Base-by-base conservation (phyloP, 2,329 filamentous ascomycete species). In the Drechmeria coniospora region DNA sequence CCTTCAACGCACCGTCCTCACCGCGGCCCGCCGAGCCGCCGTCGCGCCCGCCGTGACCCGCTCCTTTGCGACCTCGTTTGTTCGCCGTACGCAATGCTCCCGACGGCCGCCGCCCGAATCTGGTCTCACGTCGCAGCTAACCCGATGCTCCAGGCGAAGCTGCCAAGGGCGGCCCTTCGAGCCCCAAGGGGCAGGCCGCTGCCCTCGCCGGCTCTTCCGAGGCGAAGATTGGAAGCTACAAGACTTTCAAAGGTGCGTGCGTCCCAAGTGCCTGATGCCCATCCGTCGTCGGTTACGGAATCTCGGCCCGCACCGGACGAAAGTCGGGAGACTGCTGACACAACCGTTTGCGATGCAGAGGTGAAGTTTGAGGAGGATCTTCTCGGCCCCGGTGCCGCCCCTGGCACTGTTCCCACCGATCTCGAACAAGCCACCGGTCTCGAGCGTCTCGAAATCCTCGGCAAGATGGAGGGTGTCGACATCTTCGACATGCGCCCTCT, bases 401-500 rank as follows among this genome's bases (percentile, higher is more conserved):
- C 74, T 39, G 87, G 90, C 52, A 80, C 79, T 54, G 66, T 98
- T 42, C 83, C 90, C 42, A 92, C 82, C 61, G 90, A 98, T 60
- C 59, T 92, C 53, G 84, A 95, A 58, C 90, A 98, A 60, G 64
- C 90, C 34, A 95, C 90, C 45, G 90, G 90, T 80, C 70, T 95
- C 35, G 90, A 98, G 69, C 86, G 90, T 73, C 73, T 98, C 45
- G 90, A 98, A 63, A 90, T 98, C 50, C 69, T 98, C 55, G 90
- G 90, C 62, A 98, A 98, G 75, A 93, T 95, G 79, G 83, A 95
- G 68, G 86, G 90, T 42, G 66, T 94, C 47, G 90, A 98, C 54
- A 68, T 95, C 54, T 98, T 98, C 65, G 86, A 98, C 64, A 93
- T 95, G 90, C 78, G 74, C 59, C 90, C 90, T 38, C 73, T 98